These are phyloP conservation scores for Penicillium sp. DNA, from an alignment of 2,329 filamentous ascomycete species.

Conservation along the genomic window DNA sequence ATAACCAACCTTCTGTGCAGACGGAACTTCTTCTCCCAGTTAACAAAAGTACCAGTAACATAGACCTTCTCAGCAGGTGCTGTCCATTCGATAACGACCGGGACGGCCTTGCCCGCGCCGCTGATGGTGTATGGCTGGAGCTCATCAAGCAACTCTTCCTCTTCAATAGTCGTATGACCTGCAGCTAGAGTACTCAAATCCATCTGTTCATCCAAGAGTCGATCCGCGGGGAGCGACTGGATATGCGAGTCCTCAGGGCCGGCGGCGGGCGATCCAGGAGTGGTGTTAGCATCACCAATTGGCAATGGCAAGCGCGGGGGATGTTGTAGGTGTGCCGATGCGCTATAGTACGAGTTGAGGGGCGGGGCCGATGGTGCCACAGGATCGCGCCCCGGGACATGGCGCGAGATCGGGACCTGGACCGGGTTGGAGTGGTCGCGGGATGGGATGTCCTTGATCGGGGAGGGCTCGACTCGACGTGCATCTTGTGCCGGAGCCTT, in stretches of 20 bases:
- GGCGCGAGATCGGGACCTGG: slow-evolving; percentile 39
- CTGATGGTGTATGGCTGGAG: slow-evolving; percentile 64
- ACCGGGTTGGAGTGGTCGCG: slow-evolving; percentile 41
- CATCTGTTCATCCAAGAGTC: slow-evolving; percentile 50
- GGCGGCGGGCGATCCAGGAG: slow-evolving; percentile 85
- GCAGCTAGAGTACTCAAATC: slow-evolving; percentile 57
- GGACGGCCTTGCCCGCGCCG: slow-evolving; percentile 74
- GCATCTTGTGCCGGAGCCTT: slow-evolving; percentile 26
- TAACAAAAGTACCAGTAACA: slow-evolving; percentile 94
- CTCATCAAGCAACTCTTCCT: slow-evolving; percentile 77
- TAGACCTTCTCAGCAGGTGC: slow-evolving; percentile 84
- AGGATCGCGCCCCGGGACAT: slow-evolving; percentile 32
- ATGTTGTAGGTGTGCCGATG: slow-evolving; percentile 46
- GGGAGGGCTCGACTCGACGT: slow-evolving; percentile 24
- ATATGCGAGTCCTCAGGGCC: slow-evolving; percentile 63
- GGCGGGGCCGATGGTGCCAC: slow-evolving; percentile 46
- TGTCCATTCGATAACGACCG: slow-evolving; percentile 82
- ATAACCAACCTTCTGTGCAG: slow-evolving; percentile 71
- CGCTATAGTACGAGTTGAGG: slow-evolving; percentile 50
- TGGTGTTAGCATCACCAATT: slow-evolving; percentile 87
- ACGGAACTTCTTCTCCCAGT: slow-evolving; percentile 93
- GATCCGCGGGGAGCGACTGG: slow-evolving; percentile 47
- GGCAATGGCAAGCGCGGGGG: slow-evolving; percentile 88
- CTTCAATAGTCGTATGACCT: slow-evolving; percentile 58
- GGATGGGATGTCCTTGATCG: slow-evolving; percentile 28